phyloP scores from a whole-genome alignment of 2,329 filamentous ascomycete genomes.

The Ceratocystis alfenasii region DNA sequence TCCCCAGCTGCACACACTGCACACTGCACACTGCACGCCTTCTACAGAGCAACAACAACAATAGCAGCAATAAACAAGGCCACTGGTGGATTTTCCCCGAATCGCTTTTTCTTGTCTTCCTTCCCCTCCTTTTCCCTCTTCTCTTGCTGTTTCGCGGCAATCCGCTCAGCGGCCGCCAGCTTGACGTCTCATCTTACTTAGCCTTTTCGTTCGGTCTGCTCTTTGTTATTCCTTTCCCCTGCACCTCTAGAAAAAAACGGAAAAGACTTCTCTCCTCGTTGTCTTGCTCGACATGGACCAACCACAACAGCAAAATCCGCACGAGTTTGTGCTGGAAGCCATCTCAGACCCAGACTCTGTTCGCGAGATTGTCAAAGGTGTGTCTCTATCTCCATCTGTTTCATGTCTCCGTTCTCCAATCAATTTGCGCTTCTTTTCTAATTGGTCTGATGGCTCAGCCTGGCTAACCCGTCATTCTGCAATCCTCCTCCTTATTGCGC shows the following conservation, averaged over 20 bases:
- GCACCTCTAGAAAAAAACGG: no score
- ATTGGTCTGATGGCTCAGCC: neutral
- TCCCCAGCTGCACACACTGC: constrained; percentile 2
- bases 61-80: constrained; percentile 8
- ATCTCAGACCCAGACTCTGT: constrained; percentile 84
- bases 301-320: constrained; percentile 37
- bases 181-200: neutral
- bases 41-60: constrained; percentile 1
- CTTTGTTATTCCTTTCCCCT: neutral
- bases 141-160: neutral
- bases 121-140: neutral
- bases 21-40: neutral
- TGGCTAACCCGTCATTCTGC: constrained; percentile 19
- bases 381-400: neutral
- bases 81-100: constrained; percentile 6
- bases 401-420: constrained; percentile 12
- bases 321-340: constrained; percentile 81
- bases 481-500: constrained; percentile 16
- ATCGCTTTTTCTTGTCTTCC: neutral
- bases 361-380: constrained; percentile 86
- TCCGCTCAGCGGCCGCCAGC: neutral
- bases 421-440: constrained; percentile 20
- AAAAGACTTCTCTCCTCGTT: neutral
- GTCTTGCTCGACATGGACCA: constrained; percentile 35
- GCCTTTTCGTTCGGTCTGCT: neutral